Conservation (phyloP, 345 rosid species). For the Odontarrhena argentea region DNA sequence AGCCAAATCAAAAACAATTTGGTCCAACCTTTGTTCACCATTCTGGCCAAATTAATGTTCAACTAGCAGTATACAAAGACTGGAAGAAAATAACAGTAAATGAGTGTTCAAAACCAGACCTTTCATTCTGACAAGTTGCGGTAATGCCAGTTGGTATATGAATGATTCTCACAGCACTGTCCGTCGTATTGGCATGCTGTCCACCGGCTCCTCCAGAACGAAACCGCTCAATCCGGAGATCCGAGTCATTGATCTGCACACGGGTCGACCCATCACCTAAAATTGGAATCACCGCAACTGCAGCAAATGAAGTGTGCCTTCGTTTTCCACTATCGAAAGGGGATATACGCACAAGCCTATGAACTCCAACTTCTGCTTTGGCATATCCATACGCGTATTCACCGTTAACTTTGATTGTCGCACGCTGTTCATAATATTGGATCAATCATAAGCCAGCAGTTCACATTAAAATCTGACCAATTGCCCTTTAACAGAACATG, state of each 20-base stretch:
- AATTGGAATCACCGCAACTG: constrained; percentile 97
- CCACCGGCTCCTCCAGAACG: constrained; percentile 96
- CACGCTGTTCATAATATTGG: constrained; percentile 60
- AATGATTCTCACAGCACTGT: constrained; percentile 91
- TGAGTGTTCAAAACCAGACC: constrained; percentile 47
- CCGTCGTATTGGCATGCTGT: constrained; percentile 89
- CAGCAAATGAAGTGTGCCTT: constrained; percentile 96
- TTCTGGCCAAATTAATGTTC: too few relatives aligned
- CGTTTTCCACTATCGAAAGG: constrained; percentile 90
- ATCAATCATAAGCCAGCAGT: neutral
- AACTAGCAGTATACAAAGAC: too few relatives aligned
- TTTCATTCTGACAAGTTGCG: constrained; percentile 90
- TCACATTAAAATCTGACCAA: neutral
- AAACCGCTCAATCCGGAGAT: constrained; percentile 84
- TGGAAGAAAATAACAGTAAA: neutral
- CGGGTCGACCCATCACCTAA: constrained; percentile 70
- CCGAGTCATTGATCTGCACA: constrained; percentile 88
- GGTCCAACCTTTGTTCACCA: neutral
- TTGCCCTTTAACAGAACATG: constrained; percentile 1
- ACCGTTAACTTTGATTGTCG: constrained; percentile 92
- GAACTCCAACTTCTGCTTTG: constrained; percentile 96
- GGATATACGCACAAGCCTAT: constrained; percentile 91
- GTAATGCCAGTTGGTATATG: constrained; percentile 93
- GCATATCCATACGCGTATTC: constrained; percentile 95
- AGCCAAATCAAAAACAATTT: neutral